Evolutionary conservation across 1,139 yeast genomes (phyloP), one percentile per base, ranked within the genome.

Genomic region (Geotrichum macrosporum): DNA sequence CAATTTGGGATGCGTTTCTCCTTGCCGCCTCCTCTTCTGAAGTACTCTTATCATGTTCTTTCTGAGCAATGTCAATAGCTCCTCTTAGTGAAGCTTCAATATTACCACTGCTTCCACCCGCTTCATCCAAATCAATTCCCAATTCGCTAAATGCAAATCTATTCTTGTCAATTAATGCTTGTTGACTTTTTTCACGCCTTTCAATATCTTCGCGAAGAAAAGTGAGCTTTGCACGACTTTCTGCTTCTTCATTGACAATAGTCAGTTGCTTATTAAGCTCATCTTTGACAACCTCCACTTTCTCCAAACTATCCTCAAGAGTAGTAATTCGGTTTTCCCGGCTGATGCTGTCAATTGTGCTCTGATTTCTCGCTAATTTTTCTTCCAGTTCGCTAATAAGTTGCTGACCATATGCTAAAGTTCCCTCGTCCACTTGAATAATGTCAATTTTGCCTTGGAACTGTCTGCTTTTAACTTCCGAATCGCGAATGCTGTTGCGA

Each of bases 221-320:
- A 0, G 72, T 67, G 1, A 77, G 57, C 54, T 74, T 77, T 0
- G 84, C 80, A 50, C 75, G 67, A 2, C 74, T 57, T 45, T 80
- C 92, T 1, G 84, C 72, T 57, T 79, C 83, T 52, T 74, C 74
- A 54, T 77, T 80, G 13, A 76, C 73, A 15, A 68, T 63, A 4
- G 75, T 64, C 5, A 84, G 69, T 35, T 76, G 73, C 18, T 71
- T 71, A 48, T 76, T 75, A 19, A 80, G 56, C 0, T 70, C 71
- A 10, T 84, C 94, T 18, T 78, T 58, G 21, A 77, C 77, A 24
- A 60, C 64, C 54, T 83, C 94, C 12, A 78, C 49, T 6, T 63
- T 56, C 1, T 65, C 48, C 5, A 82, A 64, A 34, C 66, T 62
- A 1, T 62, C 56, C 44, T 74, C 75, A 9, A 74, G 69, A 0